Evolutionary conservation across 768 basidiomycete genomes (phyloP).

Genomic region (Lactarius akahatsu): DNA sequence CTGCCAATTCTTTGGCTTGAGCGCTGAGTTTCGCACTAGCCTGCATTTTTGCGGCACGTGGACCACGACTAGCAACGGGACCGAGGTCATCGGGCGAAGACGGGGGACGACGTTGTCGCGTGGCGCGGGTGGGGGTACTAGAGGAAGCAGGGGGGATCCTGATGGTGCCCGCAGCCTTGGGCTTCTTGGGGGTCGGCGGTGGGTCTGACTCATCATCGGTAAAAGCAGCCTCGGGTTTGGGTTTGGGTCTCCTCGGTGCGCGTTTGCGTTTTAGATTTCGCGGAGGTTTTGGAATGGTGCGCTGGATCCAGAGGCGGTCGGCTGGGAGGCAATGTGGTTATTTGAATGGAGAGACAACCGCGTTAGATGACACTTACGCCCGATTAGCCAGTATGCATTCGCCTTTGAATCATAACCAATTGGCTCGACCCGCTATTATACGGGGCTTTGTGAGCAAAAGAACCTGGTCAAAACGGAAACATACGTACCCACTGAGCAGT

Average conservation of each 20-base stretch:
- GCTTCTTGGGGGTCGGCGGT: constrained; percentile 31
- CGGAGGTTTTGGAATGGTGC: constrained; percentile 53
- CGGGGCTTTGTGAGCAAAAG: constrained; percentile 15
- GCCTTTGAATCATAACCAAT: constrained; percentile 77
- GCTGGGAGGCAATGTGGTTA: constrained; percentile 41
- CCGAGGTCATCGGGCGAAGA: constrained; percentile 13
- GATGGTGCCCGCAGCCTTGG: constrained; percentile 25
- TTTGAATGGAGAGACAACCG: constrained; percentile 1
- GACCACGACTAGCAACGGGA: constrained; percentile 41
- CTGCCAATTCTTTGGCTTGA: constrained; percentile 67
- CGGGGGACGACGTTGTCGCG: constrained; percentile 16
- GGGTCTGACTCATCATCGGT: constrained; percentile 32
- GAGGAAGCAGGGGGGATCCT: constrained; percentile 9
- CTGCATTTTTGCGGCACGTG: constrained; percentile 66
- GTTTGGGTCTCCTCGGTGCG: constrained; percentile 36
- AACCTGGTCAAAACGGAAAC: not conserved
- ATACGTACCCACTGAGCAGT: constrained; percentile 69
- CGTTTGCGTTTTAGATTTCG: constrained; percentile 43
- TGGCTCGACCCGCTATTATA: constrained; percentile 71
- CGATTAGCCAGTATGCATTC: constrained; percentile 86
- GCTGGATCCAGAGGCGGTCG: constrained; percentile 85
- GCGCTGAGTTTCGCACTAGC: constrained; percentile 68
- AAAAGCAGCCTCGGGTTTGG: constrained; percentile 21
- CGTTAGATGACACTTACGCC: constrained; percentile 48
- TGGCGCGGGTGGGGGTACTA: constrained; percentile 17